phyloP scores from a whole-genome alignment of 78 protist genomes.

The Mantamonas sphyraenae region DNA sequence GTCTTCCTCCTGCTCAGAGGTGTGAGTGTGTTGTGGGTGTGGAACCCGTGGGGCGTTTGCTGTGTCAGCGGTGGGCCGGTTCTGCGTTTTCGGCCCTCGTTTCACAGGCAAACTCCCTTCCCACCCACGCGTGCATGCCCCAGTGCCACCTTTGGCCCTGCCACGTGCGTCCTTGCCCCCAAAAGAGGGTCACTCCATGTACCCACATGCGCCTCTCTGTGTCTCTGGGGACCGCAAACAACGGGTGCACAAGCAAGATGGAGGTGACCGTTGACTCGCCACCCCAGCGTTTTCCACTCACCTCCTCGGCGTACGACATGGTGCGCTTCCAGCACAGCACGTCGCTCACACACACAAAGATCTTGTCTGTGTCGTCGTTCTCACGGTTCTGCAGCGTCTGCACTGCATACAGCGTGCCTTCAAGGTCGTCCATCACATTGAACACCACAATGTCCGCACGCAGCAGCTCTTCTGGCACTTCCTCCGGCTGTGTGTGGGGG shows the following conservation, averaged over 20 bases:
- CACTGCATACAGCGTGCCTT: constrained; percentile 6
- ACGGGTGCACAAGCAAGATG: too few relatives aligned
- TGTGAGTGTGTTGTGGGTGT: too few relatives aligned
- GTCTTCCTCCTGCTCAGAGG: constrained; percentile 4
- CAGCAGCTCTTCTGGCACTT: background rate
- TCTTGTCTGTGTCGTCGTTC: background rate
- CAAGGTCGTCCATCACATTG: background rate
- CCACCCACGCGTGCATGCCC: too few relatives aligned
- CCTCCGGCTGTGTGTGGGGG: too few relatives aligned
- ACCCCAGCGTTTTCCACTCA: background rate
- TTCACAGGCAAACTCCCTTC: too few relatives aligned
- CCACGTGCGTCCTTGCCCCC: background rate
- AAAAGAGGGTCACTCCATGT: too few relatives aligned
- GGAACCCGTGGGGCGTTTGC: too few relatives aligned
- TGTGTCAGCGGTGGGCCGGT: background rate
- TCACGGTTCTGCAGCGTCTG: background rate
- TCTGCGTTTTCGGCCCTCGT: too few relatives aligned
- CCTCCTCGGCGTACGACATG: background rate
- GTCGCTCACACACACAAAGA: constrained; percentile 10
- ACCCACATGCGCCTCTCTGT: too few relatives aligned
- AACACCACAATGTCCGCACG: constrained; percentile 1
- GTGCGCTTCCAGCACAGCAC: constrained; percentile 27
- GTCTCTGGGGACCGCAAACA: too few relatives aligned
- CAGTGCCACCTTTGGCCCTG: background rate
- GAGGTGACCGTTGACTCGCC: background rate